Base-by-base conservation (phyloP, 2,329 filamentous ascomycete genomes). In the Cladorrhinum sp. region DNA sequence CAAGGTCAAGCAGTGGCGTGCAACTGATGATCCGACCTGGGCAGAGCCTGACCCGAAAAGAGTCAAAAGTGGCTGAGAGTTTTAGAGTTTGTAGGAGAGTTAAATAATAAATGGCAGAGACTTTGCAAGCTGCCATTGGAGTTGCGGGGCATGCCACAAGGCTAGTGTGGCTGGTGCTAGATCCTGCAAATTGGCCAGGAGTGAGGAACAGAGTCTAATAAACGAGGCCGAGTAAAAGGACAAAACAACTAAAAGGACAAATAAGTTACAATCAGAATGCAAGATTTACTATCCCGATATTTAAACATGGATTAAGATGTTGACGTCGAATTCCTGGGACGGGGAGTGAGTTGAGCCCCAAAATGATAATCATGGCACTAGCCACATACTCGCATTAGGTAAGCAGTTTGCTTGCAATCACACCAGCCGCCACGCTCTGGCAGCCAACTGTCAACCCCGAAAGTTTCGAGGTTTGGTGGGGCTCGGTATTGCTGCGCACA, bases 1-100 rank as follows among this genome's bases (percentile, higher is more conserved):
- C 0, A 76, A 78, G 55, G 86, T 88, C 64, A 82, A 79, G 65
- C 79, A 81, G 1, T 88, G 85, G 85, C 78, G 77, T 52, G 78
- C 83, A 20, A 79, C 76, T 58, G 82, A 88, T 36, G 78, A 87
- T 59, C 83, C 85, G 2, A 77, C 84, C 63, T 88, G 85, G 84
- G 78, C 81, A 20, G 54, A 62, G 20, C 51, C 58, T 16, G 51
- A 63, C 10, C 57, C 13, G 13, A 66, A 63, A 23, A 51, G 57
- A 50, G 16, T 22, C 6, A 63, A 60, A 18, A 24, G 41, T 3
- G 54, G 54, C 50, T 61, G 50, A 61, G 24, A 13, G 7, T 36
- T 16, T 9, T 13, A 36, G 12, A 16, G 16, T 3, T 36, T 36
- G 8, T 13, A 36, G 8, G 8, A 36, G 12, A 5, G 16, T 36